A percentile compares a stretch with the other conserved stretches of the same genome.
phyloP scores from a whole-genome alignment of 2,329 filamentous ascomycete genomes.

The Paecilomyces fulvus region DNA sequence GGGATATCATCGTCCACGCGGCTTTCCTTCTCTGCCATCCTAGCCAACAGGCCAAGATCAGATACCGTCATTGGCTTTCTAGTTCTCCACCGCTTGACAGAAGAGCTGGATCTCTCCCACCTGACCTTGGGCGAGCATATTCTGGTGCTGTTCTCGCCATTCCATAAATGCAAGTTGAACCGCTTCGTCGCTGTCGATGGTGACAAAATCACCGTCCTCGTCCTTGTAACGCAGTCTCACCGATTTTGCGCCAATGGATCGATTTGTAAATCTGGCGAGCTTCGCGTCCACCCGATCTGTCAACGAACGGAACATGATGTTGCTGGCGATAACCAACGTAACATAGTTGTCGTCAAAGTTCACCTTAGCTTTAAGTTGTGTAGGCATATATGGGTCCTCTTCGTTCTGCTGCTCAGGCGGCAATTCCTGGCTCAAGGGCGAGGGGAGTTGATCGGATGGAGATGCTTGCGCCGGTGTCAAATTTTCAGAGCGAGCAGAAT shows the following conservation, averaged over 20 bases:
- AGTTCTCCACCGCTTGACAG: constrained; percentile 52
- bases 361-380: constrained; percentile 91
- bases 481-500: constrained; percentile 22
- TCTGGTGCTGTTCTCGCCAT: constrained; percentile 70
- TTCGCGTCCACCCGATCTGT: constrained; percentile 96
- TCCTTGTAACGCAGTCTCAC: constrained; percentile 86
- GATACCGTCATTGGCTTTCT: constrained; percentile 2
- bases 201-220: constrained; percentile 86
- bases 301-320: constrained; percentile 87
- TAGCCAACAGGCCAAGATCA: constrained; percentile 1
- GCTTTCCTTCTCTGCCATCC: not conserved
- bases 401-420: constrained; percentile 12
- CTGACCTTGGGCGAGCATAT: constrained; percentile 54
- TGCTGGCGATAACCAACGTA: constrained; percentile 91
- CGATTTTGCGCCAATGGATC: constrained; percentile 72
- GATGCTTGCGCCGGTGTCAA: constrained; percentile 10
- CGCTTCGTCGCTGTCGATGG: constrained; percentile 90
- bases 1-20: constrained; percentile 4
- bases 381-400: constrained; percentile 45
- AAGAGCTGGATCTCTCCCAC: constrained; percentile 87
- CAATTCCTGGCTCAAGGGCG: constrained; percentile 23
- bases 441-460: constrained; percentile 22
- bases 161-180: constrained; percentile 93
- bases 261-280: constrained; percentile 73
- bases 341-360: constrained; percentile 88